These are phyloP conservation scores for Knoxia roxburghii DNA, from an alignment of 257 asterid genomes.

Conservation along the genomic window DNA sequence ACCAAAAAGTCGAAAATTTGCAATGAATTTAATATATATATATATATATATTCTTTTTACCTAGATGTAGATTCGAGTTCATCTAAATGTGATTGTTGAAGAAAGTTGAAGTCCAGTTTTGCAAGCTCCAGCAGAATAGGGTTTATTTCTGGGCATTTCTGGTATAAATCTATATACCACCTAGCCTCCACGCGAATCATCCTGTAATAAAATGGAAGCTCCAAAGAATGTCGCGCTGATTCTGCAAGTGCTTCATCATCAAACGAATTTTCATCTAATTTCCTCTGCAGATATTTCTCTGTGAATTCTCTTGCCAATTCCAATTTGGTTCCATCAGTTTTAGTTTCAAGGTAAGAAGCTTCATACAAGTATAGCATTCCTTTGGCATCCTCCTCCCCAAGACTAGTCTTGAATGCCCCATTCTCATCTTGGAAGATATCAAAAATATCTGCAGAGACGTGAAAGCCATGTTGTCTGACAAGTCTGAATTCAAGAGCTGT, in stretches of 20 bases:
- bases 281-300: background rate
- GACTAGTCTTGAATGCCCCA: conserved; percentile 9
- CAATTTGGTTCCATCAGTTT: background rate
- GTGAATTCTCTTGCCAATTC: conserved; percentile 14
- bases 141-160: background rate
- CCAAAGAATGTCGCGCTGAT: conserved; percentile 7
- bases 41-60: too few species aligned
- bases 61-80: conserved; percentile 2
- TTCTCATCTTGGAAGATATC: conserved; percentile 7
- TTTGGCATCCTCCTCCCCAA: conserved; percentile 13
- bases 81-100: background rate
- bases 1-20: too few species aligned
- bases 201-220: conserved; percentile 6
- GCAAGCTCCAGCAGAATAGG: conserved; percentile 7
- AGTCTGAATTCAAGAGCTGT: conserved; percentile 20
- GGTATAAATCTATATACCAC: background rate
- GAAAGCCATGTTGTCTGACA: conserved; percentile 15
- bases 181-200: conserved; percentile 7
- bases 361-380: conserved; percentile 23
- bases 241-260: background rate
- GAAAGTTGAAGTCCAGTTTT: conserved; percentile 10
- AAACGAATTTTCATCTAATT: background rate
- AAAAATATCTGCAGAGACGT: conserved; percentile 20
- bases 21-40: too few species aligned
- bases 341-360: conserved; percentile 8